Evolutionary conservation across 345 rosid species (phyloP), one percentile per base, ranked within the genome.

Genomic region (Angophora floribunda): DNA sequence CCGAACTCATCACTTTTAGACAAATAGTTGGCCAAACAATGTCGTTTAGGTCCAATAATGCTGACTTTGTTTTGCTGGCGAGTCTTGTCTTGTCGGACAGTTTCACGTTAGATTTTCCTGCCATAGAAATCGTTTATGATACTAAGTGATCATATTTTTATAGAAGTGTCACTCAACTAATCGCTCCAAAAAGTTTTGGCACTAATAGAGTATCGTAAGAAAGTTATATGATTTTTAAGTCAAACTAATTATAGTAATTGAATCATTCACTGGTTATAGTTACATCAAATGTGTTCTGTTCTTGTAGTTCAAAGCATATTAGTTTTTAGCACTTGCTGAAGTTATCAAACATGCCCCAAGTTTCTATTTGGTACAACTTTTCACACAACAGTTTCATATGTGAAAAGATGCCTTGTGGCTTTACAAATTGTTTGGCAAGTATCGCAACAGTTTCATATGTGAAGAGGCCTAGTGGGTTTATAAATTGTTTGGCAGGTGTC

Each of bases 41-140:
- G 28, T 57, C 3, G 24, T 57, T 57, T 57, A 57, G 63, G n/a
- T 57, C n/a, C 24, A 57, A 57, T 55, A 55, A 55, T 55, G 0
- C 13, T 0, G 0, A 22, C 61, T 55, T 55, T 22, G 22, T 9
- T 55, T 22, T 55, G 28, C 13, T 55, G 28, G 28, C 5, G 24
- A 55, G 13, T 12, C 51, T n/a, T n/a, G 4, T 52, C 55, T 52
- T 1, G 8, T 52, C 2, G 17, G 22, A 17, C 7, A 0, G 0
- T 52, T 52, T 52, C 4, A 16, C 55, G 7, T 52, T 52, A n/a
- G n/a, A n/a, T n/a, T n/a, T n/a, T n/a, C n/a, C n/a, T n/a, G n/a
- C n/a, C n/a, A n/a, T n/a, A n/a, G n/a, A n/a, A n/a, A n/a, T n/a
- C n/a, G n/a, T n/a, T n/a, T n/a, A n/a, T n/a, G n/a, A n/a, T n/a